Evolutionary conservation across 2,329 filamentous ascomycete genomes (phyloP), one percentile per base, ranked within the genome.

Genomic region (Bretziella fagacearum): DNA sequence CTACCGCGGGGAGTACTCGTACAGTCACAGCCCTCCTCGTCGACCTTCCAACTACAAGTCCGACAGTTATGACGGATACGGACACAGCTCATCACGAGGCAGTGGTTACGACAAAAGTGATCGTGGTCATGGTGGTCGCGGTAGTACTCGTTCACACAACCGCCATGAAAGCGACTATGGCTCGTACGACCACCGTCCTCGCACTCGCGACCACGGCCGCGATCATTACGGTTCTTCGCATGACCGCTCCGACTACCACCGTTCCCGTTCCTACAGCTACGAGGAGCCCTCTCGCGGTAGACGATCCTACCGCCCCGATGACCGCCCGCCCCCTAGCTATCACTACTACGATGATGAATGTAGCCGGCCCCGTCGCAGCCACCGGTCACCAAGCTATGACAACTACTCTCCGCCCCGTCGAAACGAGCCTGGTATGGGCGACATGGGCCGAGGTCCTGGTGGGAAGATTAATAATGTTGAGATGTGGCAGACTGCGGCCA

Each of bases 401-500:
- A 29, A 45, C 22, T 45, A 42, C 32, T 36, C 25, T 13, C 44
- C 37, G 15, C 44, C 43, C n/a, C 30, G 29, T 15, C 29, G 37
- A 7, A 33, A 25, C 10, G 20, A 32, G 2, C 4, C 23, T 3
- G 44, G 32, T n/a, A 27, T 46, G n/a, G 23, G 42, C 6, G 17
- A 22, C 30, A 25, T 15, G 11, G 27, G 39, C n/a, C 22, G 44
- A 17, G 22, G 43, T n/a, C 27, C 36, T 18, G 37, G 37, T 6
- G 30, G 44, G 22, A 50, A 50, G 37, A 37, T 39, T 4, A 45
- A 41, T 11, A 46, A 42, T 35, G 35, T 39, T 2, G 48, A 50
- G 23, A 22, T 50, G 32, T 50, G 48, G 48, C 61, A 63, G 43
- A 60, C 61, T n/a, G 65, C 67, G 0, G 66, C 66, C 1, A 62